Conservation (phyloP, 2,329 filamentous ascomycete genomes). For the Colletotrichum sp. region DNA sequence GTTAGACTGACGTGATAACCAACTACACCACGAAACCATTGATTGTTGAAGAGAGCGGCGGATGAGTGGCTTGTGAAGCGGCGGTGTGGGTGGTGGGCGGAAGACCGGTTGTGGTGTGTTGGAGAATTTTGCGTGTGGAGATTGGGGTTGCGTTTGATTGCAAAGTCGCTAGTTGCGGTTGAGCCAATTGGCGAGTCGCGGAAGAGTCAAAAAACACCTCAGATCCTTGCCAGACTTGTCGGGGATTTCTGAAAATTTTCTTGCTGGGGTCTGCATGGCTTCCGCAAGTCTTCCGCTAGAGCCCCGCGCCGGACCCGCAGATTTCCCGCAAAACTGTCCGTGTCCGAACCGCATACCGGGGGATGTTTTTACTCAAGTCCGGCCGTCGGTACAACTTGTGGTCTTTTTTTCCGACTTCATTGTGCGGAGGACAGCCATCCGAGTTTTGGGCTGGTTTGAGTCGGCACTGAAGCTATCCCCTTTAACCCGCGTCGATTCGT, state of each 20-base stretch:
- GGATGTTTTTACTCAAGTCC: not conserved
- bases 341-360: not conserved
- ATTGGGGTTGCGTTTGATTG: not conserved
- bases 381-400: not conserved
- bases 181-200: not conserved
- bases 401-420: not conserved
- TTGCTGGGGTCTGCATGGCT: not conserved
- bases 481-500: not conserved
- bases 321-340: not conserved
- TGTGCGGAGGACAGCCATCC: not conserved
- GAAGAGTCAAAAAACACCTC: not conserved
- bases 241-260: not conserved
- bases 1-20: constrained; percentile 56
- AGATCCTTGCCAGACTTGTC: not conserved
- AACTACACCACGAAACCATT: constrained; percentile 37
- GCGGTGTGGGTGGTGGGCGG: not conserved
- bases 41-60: not conserved
- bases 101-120: not conserved
- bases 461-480: not conserved
- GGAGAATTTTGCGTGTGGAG: not conserved
- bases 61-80: not conserved
- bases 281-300: not conserved
- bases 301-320: not conserved
- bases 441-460: not conserved
- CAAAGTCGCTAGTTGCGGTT: not conserved